phyloP scores from a whole-genome alignment of 2,329 filamentous ascomycete genomes.

The Epichloe sibirici region DNA sequence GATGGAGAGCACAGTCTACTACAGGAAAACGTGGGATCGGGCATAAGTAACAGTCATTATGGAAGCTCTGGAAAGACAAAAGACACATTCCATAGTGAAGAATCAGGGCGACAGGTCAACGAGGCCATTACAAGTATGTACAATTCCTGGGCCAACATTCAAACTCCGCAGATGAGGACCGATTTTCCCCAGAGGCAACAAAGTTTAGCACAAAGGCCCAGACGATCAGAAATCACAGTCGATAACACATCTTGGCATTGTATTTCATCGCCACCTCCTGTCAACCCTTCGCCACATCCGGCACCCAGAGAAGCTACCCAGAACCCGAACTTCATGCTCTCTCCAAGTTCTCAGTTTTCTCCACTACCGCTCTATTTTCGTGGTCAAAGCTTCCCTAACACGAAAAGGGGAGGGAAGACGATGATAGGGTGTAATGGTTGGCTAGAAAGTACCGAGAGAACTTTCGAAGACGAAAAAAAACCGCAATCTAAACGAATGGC shows the following conservation, averaged over 20 bases:
- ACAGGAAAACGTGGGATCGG: not conserved
- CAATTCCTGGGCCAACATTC: conserved; percentile 9
- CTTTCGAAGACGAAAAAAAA: conserved; percentile 14
- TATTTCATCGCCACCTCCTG: not conserved
- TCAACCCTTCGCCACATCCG: not conserved
- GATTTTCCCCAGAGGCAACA: conserved; percentile 10
- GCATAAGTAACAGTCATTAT: not conserved
- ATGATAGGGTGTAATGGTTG: conserved; percentile 45
- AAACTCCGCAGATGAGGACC: conserved; percentile 9
- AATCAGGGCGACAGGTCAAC: conserved; percentile 3
- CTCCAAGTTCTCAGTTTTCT: conserved; percentile 23
- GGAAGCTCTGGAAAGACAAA: not conserved
- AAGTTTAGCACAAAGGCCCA: conserved; percentile 11
- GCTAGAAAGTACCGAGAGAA: conserved; percentile 33
- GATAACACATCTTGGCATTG: conserved; percentile 8
- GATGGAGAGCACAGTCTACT: not conserved
- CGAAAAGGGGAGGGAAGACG: conserved; percentile 34
- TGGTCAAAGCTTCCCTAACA: conserved; percentile 23
- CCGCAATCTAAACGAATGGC: conserved; percentile 25
- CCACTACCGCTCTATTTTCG: conserved; percentile 31
- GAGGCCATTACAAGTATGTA: conserved; percentile 13
- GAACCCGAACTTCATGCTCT: not conserved
- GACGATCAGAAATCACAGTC: conserved; percentile 18
- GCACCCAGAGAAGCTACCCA: not conserved
- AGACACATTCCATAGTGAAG: not conserved